Conservation (phyloP, 768 basidiomycete genomes). For the Pisolithus microcarpus region DNA sequence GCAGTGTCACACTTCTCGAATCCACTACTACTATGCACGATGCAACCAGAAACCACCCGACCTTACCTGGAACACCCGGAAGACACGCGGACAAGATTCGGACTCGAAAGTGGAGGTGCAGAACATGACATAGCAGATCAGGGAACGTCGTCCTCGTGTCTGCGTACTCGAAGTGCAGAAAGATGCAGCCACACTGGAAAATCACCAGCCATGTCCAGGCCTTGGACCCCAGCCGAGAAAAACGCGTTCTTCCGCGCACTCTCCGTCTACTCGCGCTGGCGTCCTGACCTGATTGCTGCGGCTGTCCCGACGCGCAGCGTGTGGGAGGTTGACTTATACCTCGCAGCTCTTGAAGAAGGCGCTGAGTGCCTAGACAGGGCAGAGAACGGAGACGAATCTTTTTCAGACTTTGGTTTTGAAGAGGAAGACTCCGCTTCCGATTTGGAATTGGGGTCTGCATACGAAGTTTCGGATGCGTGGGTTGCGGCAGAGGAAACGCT, state of each 20-base stretch:
- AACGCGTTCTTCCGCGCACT: conserved; percentile 66
- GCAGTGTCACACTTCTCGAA: not conserved
- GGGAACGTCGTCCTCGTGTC: not conserved
- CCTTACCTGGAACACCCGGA: not conserved
- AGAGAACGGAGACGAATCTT: conserved; percentile 15
- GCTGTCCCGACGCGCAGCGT: conserved; percentile 59
- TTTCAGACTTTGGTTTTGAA: not conserved
- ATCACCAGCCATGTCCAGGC: not conserved
- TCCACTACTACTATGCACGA: not conserved
- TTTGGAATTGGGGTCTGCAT: conserved; percentile 18
- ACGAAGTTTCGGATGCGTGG: conserved; percentile 32
- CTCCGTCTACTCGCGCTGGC: conserved; percentile 55
- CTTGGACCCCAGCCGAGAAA: conserved; percentile 67
- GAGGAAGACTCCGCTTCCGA: not conserved
- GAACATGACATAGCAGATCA: not conserved
- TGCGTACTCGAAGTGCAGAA: too few species aligned
- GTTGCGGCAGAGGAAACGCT: conserved; percentile 27
- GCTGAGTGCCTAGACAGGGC: conserved; percentile 10
- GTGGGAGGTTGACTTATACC: conserved; percentile 61
- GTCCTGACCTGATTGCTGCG: conserved; percentile 71
- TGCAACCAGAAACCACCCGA: not conserved
- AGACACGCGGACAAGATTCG: not conserved
- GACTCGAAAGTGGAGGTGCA: not conserved
- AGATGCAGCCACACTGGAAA: too few species aligned
- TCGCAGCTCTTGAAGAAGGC: conserved; percentile 43